Evolutionary conservation across 164 flowering plant species (phyloP).

Genomic region (Dillenia turbinata): DNA sequence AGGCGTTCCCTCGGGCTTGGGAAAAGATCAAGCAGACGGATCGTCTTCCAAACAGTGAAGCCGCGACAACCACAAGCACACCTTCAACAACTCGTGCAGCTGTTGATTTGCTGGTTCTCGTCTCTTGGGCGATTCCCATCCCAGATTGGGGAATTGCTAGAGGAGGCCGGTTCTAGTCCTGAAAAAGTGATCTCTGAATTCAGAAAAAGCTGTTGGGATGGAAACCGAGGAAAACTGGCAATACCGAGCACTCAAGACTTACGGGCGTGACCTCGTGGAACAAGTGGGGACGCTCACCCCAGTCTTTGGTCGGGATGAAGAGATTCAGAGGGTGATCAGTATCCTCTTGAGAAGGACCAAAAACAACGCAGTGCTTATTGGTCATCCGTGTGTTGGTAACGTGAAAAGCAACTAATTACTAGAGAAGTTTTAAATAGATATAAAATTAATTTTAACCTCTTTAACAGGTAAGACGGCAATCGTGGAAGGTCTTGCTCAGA

Average conservation of each 20-base stretch:
- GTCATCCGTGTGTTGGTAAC: conserved; percentile 25
- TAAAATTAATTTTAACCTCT: too few species aligned
- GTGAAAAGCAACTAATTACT: too few species aligned
- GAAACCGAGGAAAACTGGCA: neutral
- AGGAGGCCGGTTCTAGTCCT: conserved; percentile 5
- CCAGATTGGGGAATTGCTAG: neutral
- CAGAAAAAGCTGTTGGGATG: neutral
- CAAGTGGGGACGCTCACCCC: conserved; percentile 13
- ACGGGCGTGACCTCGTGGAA: conserved; percentile 7
- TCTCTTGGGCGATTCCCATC: conserved; percentile 2
- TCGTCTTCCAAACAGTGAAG: too few species aligned
- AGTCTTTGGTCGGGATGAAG: conserved; percentile 13
- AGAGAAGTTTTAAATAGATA: too few species aligned
- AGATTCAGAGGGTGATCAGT: conserved; percentile 7
- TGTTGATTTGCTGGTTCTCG: neutral
- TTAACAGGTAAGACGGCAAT: conserved; percentile 72
- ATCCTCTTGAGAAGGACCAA: conserved; percentile 20
- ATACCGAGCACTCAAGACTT: neutral
- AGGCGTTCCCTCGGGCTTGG: too few species aligned
- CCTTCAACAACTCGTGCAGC: neutral
- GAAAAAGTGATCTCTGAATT: conserved; percentile 3
- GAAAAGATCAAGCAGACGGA: too few species aligned
- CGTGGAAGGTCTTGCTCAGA: conserved; percentile 84
- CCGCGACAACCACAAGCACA: too few species aligned
- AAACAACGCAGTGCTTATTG: conserved; percentile 27